These are phyloP conservation scores for Trichoderma sp. DNA, from an alignment of 2,329 filamentous ascomycete species.

Conservation along the genomic window DNA sequence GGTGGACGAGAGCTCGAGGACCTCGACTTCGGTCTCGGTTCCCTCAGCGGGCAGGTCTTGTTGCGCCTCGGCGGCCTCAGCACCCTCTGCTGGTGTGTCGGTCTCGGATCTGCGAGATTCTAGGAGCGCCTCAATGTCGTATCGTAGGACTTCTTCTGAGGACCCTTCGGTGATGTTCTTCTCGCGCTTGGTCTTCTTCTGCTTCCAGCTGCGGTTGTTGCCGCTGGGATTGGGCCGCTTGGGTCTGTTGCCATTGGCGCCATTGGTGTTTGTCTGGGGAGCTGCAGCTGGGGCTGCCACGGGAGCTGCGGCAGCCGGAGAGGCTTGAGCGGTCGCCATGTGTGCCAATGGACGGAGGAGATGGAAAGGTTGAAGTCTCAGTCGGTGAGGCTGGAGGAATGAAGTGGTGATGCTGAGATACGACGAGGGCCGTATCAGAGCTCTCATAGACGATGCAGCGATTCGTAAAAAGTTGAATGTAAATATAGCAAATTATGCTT, in stretches of 20 bases:
- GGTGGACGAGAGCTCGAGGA: conserved; percentile 82
- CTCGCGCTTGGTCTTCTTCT: conserved; percentile 61
- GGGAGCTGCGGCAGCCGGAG: conserved; percentile 8
- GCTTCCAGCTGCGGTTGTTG: conserved; percentile 39
- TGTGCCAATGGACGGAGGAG: conserved; percentile 17
- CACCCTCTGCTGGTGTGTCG: conserved; percentile 37
- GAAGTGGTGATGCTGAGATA: conserved; percentile 1
- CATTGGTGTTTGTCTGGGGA: conserved; percentile 22
- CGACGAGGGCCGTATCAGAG: conserved; percentile 18
- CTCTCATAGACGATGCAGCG: conserved; percentile 29
- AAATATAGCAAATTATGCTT: not conserved
- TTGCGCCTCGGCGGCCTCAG: conserved; percentile 14
- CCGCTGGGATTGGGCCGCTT: conserved; percentile 35
- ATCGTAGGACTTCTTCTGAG: conserved; percentile 67
- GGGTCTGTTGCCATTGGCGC: conserved; percentile 19
- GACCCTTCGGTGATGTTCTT: conserved; percentile 65
- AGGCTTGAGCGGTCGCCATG: conserved; percentile 30
- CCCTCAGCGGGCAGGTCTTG: conserved; percentile 65
- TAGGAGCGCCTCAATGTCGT: conserved; percentile 63
- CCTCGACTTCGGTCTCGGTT: conserved; percentile 79
- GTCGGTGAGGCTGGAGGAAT: not conserved
- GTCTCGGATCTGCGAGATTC: conserved; percentile 45
- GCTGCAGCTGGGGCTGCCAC: conserved; percentile 1
- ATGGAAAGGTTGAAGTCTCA: not conserved
- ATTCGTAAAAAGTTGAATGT: not conserved